phyloP scores from a whole-genome alignment of 2,329 filamentous ascomycete species.

The Pyricularia grisea region DNA sequence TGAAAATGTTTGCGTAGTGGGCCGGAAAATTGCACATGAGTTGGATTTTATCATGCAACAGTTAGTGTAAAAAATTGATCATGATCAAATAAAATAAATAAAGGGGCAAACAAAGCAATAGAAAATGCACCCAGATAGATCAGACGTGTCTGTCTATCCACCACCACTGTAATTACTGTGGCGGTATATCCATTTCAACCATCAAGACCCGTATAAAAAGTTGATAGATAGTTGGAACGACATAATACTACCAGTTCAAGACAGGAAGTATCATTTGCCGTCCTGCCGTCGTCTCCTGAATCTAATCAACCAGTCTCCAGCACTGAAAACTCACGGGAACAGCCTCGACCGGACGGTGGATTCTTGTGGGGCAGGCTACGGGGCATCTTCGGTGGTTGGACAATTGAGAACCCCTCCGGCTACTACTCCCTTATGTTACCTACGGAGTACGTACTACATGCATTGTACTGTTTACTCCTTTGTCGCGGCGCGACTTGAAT shows the following conservation, averaged over 20 bases:
- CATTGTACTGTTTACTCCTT: neutral
- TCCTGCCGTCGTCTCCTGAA: neutral
- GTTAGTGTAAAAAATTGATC: too few species aligned
- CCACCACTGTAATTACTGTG: too few species aligned
- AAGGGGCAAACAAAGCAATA: neutral
- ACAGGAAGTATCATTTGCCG: neutral
- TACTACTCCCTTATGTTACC: neutral
- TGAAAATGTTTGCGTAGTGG: neutral
- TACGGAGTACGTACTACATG: neutral
- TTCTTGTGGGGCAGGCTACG: neutral
- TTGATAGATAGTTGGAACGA: too few species aligned
- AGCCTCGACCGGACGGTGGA: neutral
- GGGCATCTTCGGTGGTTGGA: neutral
- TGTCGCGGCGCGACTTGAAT: neutral
- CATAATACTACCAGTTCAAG: too few species aligned
- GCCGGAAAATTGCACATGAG: neutral
- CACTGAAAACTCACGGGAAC: neutral
- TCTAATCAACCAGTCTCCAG: neutral
- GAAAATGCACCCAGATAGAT: too few species aligned
- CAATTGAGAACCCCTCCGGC: neutral
- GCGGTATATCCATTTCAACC: too few species aligned
- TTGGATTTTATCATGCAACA: neutral
- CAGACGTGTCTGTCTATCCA: too few species aligned
- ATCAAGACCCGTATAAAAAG: too few species aligned
- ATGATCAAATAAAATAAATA: neutral